Conservation (phyloP, 176 grass and related monocot species). For the Eleusine indica region DNA sequence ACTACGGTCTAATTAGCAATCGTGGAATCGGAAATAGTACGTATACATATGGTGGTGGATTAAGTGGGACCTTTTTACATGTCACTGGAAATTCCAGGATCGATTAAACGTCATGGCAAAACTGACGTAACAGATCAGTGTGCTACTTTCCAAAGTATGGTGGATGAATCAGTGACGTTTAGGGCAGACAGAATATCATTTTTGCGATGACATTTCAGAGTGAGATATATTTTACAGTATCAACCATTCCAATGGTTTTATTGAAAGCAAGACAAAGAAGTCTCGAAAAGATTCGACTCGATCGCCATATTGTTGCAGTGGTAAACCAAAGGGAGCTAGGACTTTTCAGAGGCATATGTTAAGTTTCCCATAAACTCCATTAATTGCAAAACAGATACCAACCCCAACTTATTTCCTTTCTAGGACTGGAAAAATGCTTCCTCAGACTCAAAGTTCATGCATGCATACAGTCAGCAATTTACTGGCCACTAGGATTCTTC, state of each 20-base stretch:
- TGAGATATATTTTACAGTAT: background rate
- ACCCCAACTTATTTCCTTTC: slow-evolving; percentile 24
- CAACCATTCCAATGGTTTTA: too few species aligned
- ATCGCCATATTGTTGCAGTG: too few species aligned
- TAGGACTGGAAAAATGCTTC: slow-evolving; percentile 20
- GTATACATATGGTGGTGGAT: background rate
- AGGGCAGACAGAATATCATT: background rate
- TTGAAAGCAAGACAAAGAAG: too few species aligned
- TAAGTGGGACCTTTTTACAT: background rate
- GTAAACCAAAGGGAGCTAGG: too few species aligned
- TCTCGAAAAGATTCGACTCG: too few species aligned
- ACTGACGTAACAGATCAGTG: background rate
- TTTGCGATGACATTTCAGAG: background rate
- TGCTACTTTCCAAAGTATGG: background rate
- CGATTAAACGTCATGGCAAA: background rate
- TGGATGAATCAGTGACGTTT: background rate
- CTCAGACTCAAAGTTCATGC: background rate
- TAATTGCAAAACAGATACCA: background rate
- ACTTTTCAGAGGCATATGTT: too few species aligned
- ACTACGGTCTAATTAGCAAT: slow-evolving; percentile 2
- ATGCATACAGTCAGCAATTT: slow-evolving; percentile 30
- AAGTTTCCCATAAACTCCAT: too few species aligned
- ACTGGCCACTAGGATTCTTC: background rate
- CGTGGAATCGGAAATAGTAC: background rate
- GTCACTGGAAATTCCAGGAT: background rate